Percentiles rank a stretch among this genome's conserved stretches.
These are phyloP conservation scores for Lactifluus subvellereus DNA, from an alignment of 768 basidiomycete genomes.

Conservation along the genomic window DNA sequence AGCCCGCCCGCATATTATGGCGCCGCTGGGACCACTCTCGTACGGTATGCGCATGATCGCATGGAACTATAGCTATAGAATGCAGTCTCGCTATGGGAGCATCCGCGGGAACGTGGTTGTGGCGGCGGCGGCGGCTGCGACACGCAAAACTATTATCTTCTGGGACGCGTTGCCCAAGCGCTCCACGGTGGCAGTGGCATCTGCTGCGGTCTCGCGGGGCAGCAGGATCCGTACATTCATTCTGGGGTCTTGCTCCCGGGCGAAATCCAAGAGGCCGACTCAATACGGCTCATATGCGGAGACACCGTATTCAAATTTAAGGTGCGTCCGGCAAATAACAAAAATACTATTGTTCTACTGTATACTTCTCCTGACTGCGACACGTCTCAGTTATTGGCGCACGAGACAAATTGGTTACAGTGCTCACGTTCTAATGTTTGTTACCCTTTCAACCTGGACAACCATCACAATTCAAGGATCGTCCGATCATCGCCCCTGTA, in stretches of 20 bases:
- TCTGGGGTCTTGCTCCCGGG: not conserved
- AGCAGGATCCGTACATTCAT: not conserved
- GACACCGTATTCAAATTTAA: not conserved
- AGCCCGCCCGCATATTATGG: not conserved
- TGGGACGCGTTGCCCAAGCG: too few relatives aligned
- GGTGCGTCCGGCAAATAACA: not conserved
- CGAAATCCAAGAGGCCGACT: not conserved
- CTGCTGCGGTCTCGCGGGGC: not conserved
- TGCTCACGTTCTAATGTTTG: not conserved
- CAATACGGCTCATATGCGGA: too few relatives aligned
- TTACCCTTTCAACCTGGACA: not conserved
- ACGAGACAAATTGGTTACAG: not conserved
- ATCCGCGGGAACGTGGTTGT: too few relatives aligned
- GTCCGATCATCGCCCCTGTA: not conserved
- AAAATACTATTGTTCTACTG: not conserved
- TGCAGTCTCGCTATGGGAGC: too few relatives aligned
- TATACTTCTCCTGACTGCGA: not conserved
- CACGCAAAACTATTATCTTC: too few relatives aligned
- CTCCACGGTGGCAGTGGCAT: not conserved
- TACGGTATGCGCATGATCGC: not conserved
- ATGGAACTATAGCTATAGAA: not conserved
- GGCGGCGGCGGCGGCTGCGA: too few relatives aligned
- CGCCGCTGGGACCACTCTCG: conserved; percentile 1
- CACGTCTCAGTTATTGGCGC: not conserved
- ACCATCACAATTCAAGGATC: not conserved